phyloP scores from a whole-genome alignment of 192 early-diverging fungal genomes.

The Umbelopsis ramanniana region DNA sequence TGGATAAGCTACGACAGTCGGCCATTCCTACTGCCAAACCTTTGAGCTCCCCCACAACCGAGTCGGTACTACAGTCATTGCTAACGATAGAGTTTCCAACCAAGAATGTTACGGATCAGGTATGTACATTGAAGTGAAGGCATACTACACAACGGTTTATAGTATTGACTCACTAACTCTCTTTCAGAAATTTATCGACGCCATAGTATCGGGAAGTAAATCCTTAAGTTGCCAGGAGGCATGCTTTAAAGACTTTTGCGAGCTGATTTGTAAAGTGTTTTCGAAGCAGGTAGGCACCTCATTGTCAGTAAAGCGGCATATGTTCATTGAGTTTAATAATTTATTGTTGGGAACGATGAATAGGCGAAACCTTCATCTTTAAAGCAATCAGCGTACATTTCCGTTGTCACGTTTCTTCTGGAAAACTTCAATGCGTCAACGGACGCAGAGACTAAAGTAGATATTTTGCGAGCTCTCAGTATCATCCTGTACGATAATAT shows the following conservation, averaged over 20 bases:
- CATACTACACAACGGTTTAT: background rate
- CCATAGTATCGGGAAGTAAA: conserved; percentile 31
- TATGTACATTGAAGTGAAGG: background rate
- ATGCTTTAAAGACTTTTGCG: conserved; percentile 30
- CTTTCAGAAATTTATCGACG: conserved; percentile 33
- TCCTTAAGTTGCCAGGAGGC: conserved; percentile 12
- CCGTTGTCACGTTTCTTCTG: conserved; percentile 27
- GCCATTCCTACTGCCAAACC: background rate
- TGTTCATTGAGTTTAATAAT: background rate
- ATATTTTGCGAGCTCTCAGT: conserved; percentile 58
- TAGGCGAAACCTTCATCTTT: background rate
- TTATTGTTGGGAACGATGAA: background rate
- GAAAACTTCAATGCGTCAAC: conserved; percentile 20
- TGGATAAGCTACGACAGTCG: background rate
- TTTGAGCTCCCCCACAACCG: background rate
- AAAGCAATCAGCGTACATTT: conserved; percentile 4
- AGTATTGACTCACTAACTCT: background rate
- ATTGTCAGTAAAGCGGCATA: background rate
- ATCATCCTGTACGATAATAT: conserved; percentile 55
- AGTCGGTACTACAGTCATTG: background rate
- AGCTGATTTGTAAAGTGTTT: conserved; percentile 36
- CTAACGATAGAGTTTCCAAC: conserved; percentile 3
- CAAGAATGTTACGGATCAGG: conserved; percentile 18
- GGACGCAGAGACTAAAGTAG: conserved; percentile 38
- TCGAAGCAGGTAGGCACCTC: conserved; percentile 31